Conservation (phyloP, 2,329 filamentous ascomycete species). For the Alternaria panax region DNA sequence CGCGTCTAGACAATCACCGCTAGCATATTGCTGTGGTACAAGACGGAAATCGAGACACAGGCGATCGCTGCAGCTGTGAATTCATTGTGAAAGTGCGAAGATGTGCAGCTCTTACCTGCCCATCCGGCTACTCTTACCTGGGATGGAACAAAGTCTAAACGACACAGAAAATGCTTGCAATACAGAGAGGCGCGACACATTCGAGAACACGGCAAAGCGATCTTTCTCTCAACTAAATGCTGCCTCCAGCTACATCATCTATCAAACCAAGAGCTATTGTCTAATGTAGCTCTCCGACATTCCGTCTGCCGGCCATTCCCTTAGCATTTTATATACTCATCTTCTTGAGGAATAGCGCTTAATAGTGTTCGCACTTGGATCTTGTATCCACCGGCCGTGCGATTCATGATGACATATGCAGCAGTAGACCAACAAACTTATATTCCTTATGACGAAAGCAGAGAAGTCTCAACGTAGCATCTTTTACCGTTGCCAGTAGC, state of each 20-base stretch:
- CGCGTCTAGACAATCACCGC: background rate
- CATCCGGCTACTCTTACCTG: background rate
- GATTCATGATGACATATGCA: slow-evolving; percentile 1
- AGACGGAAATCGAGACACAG: background rate
- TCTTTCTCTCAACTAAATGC: background rate
- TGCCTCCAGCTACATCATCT: background rate
- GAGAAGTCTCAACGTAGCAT: background rate
- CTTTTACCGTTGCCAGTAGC: background rate
- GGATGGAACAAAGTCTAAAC: background rate
- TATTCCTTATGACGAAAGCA: background rate
- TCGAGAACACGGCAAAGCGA: background rate
- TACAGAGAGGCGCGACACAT: too few species aligned
- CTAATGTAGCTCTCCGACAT: background rate
- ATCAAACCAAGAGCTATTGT: background rate
- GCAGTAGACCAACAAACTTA: background rate
- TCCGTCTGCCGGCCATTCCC: background rate
- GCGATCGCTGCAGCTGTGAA: background rate
- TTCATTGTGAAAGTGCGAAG: background rate
- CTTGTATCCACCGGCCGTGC: background rate
- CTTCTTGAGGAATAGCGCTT: background rate
- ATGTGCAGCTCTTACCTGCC: background rate
- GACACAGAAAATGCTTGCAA: background rate
- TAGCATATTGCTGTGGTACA: background rate
- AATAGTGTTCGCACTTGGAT: too few species aligned
- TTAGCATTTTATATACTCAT: background rate